Conservation (phyloP, 257 asterid species). For the Solanum habrochaites region DNA sequence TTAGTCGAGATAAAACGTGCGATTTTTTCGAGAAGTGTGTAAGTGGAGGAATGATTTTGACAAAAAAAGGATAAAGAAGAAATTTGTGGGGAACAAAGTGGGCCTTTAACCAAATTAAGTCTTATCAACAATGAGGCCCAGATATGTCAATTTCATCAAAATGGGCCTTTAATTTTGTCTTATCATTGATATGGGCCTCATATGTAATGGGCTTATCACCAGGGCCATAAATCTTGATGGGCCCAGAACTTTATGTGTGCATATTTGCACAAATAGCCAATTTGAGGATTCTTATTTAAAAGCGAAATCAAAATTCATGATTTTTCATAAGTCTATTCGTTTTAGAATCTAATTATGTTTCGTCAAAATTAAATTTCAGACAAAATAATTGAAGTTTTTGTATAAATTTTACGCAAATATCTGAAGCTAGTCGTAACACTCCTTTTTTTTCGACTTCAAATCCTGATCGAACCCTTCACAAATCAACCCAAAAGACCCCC, state of each 20-base stretch:
- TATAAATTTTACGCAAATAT: background rate
- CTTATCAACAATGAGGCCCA: background rate
- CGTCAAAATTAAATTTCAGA: background rate
- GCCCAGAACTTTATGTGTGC: constrained; percentile 2
- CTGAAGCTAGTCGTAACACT: background rate
- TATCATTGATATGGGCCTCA: background rate
- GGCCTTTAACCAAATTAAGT: background rate
- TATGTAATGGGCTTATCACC: constrained; percentile 1
- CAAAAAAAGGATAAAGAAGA: background rate
- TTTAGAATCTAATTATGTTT: background rate
- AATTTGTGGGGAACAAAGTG: background rate
- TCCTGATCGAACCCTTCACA: background rate
- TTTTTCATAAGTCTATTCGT: background rate
- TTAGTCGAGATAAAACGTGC: background rate
- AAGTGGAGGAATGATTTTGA: background rate
- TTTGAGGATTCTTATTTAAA: background rate
- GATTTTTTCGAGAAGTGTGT: background rate
- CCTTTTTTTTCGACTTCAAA: background rate
- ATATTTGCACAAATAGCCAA: background rate
- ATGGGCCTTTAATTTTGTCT: background rate
- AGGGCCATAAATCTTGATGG: constrained; percentile 5
- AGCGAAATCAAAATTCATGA: background rate
- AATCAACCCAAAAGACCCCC: background rate
- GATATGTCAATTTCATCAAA: background rate
- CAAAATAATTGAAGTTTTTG: background rate